phyloP scores from a whole-genome alignment of 805 yeast genomes.

The Spathaspora boniae region DNA sequence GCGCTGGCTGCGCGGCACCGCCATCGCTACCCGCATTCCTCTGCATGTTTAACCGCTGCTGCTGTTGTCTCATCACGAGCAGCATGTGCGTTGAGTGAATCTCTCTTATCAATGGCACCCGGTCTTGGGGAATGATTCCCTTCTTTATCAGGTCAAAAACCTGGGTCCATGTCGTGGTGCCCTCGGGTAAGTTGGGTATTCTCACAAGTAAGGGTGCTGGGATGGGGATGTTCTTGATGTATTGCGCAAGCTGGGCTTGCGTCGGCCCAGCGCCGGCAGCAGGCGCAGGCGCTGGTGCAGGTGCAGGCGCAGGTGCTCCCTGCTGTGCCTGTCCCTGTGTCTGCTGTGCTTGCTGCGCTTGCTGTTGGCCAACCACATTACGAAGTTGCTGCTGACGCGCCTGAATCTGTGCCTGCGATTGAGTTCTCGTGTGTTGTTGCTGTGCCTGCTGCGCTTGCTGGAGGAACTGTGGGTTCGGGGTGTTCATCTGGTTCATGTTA shows the following conservation, averaged over 20 bases:
- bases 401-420: conserved; percentile 35
- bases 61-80: conserved; percentile 49
- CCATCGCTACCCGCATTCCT: conserved; percentile 8
- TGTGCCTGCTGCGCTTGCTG: conserved; percentile 51
- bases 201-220: conserved; percentile 63
- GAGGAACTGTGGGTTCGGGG: conserved; percentile 26
- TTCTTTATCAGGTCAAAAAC: conserved; percentile 61
- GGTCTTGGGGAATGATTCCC: conserved; percentile 55
- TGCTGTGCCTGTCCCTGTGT: conserved; percentile 14
- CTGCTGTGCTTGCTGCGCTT: conserved; percentile 14
- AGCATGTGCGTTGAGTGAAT: conserved; percentile 68
- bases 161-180: conserved; percentile 77
- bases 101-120: conserved; percentile 57
- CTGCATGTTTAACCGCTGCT: conserved; percentile 33
- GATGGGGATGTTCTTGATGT: conserved; percentile 64
- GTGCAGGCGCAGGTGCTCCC: conserved; percentile 1
- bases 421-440: conserved; percentile 33
- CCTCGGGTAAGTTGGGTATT: conserved; percentile 75
- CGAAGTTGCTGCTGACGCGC: conserved; percentile 14
- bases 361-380: conserved; percentile 5
- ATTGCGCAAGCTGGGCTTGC: conserved; percentile 26
- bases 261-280: not conserved
- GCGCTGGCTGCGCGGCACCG: conserved; percentile 8
- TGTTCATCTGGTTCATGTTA: conserved; percentile 39
- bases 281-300: conserved; percentile 5